phyloP scores from a whole-genome alignment of 2,329 filamentous ascomycete genomes.

The Neonectria magnoliae region DNA sequence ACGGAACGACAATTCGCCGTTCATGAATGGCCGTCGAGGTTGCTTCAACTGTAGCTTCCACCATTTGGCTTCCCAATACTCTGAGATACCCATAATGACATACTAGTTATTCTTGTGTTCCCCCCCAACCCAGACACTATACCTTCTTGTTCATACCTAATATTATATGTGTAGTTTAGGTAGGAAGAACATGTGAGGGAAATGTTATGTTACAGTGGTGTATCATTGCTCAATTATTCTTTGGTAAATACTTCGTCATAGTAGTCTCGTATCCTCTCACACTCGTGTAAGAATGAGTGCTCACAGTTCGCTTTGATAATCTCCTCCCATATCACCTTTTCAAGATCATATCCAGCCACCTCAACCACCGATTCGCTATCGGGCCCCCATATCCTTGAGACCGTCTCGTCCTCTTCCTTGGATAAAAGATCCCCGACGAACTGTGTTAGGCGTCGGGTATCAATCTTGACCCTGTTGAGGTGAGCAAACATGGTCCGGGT shows the following conservation, averaged over 20 bases:
- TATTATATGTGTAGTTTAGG: no score
- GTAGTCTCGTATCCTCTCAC: constrained; percentile 35
- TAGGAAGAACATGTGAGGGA: no score
- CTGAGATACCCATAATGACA: no score
- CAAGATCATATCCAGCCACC: constrained; percentile 36
- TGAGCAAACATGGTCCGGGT: constrained; percentile 39
- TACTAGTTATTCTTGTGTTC: no score
- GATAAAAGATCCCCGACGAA: constrained; percentile 20
- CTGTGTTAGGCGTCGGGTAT: constrained; percentile 25
- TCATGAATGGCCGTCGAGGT: no score
- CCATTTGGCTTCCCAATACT: no score
- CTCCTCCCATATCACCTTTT: constrained; percentile 39
- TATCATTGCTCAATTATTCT: no score
- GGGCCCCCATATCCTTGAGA: constrained; percentile 32
- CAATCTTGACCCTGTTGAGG: constrained; percentile 40
- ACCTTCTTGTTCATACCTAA: no score
- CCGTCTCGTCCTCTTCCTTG: constrained; percentile 19
- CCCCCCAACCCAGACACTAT: no score
- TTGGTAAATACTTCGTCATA: constrained; percentile 32
- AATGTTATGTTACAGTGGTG: no score
- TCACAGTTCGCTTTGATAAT: constrained; percentile 35
- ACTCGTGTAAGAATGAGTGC: constrained; percentile 31
- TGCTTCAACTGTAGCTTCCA: no score
- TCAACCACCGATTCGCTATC: constrained; percentile 26
- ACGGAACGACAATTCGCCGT: background rate